These are phyloP conservation scores for Senecio squalidus DNA, from an alignment of 140 eudicot genomes.

Conservation along the genomic window DNA sequence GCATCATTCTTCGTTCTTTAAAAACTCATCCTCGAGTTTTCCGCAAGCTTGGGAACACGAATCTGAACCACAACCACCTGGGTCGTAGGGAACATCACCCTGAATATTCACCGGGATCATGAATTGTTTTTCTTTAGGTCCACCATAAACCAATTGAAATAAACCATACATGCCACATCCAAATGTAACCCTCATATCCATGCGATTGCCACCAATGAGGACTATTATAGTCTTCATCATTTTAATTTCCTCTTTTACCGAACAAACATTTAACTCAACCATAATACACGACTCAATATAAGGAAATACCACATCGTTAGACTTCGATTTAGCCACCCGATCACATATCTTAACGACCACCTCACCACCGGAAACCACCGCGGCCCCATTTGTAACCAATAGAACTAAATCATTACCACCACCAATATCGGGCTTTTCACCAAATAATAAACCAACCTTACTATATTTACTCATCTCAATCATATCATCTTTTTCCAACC, in stretches of 20 bases:
- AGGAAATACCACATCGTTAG: background rate
- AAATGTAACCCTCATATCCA: background rate
- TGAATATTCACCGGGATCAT: background rate
- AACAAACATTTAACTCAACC: background rate
- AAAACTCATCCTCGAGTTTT: background rate
- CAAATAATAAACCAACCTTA: too few relatives aligned
- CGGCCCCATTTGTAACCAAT: too few relatives aligned
- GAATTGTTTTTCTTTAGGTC: too few relatives aligned
- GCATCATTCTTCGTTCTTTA: background rate
- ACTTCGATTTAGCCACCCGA: background rate
- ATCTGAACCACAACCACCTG: background rate
- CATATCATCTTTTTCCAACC: too few relatives aligned
- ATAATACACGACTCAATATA: background rate
- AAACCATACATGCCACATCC: too few relatives aligned
- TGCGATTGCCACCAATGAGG: background rate
- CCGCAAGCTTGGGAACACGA: background rate
- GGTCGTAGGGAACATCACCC: too few relatives aligned
- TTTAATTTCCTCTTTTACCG: background rate
- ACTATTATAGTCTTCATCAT: background rate
- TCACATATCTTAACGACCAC: too few relatives aligned
- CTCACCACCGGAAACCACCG: too few relatives aligned
- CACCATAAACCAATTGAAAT: background rate
- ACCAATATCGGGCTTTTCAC: too few relatives aligned
- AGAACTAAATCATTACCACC: too few relatives aligned
- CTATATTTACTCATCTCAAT: too few relatives aligned